Percentiles rank a stretch among this genome's conserved stretches.
Evolutionary conservation across 306 rosid species (phyloP).

Genomic region (Trichosanthes cucumerina): DNA sequence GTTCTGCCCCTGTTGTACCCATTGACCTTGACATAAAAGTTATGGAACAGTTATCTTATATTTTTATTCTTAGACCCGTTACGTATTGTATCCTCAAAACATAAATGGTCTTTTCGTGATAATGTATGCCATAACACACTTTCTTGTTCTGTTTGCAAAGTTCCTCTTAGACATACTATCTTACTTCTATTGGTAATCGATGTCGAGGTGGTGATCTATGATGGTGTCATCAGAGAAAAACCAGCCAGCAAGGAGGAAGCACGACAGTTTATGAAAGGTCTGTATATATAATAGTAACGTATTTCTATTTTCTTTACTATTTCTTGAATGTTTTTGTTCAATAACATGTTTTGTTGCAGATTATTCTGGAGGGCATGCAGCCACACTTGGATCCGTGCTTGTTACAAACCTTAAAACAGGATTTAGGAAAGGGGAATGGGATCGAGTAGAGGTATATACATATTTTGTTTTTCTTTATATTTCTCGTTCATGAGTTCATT

Average conservation of each 20-base stretch:
- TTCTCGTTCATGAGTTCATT: neutral
- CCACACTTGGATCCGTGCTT: constrained; percentile 79
- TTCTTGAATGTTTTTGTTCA: constrained; percentile 1
- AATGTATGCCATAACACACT: constrained; percentile 15
- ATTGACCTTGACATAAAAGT: neutral
- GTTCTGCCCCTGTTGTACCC: neutral
- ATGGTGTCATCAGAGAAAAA: constrained; percentile 83
- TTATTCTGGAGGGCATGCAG: constrained; percentile 77
- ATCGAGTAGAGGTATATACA: constrained; percentile 64
- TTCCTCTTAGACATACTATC: constrained; percentile 20
- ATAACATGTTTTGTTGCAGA: constrained; percentile 28
- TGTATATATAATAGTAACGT: constrained; percentile 3
- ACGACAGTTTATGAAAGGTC: constrained; percentile 75
- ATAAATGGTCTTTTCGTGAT: constrained; percentile 54
- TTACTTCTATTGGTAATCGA: constrained; percentile 38
- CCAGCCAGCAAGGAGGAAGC: constrained; percentile 93
- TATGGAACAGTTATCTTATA: neutral
- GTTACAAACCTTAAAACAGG: constrained; percentile 90
- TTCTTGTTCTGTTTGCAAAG: constrained; percentile 5
- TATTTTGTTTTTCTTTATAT: neutral
- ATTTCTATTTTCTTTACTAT: neutral
- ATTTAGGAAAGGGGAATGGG: constrained; percentile 79
- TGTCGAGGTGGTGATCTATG: constrained; percentile 98
- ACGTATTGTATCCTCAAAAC: constrained; percentile 32
- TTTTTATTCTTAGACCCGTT: neutral